These are phyloP conservation scores for Anisogramma anomala DNA, from an alignment of 2,329 filamentous ascomycete species.

Conservation along the genomic window DNA sequence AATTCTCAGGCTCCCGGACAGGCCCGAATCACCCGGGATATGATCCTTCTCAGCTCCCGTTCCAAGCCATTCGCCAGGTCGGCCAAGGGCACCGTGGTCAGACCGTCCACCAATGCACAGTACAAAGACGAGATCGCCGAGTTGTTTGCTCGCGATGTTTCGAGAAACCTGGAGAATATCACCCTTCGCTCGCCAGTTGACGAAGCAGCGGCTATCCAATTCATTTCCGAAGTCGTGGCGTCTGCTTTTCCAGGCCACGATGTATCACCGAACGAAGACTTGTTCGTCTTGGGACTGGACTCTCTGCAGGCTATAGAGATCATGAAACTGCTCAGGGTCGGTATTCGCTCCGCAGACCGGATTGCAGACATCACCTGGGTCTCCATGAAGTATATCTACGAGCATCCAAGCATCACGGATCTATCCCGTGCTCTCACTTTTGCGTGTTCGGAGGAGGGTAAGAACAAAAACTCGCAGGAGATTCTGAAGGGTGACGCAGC, in stretches of 20 bases:
- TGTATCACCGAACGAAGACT: constrained; percentile 8
- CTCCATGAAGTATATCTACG: constrained; percentile 12
- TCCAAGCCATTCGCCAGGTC: constrained; percentile 1
- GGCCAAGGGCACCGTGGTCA: constrained; percentile 9
- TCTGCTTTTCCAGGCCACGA: constrained; percentile 8
- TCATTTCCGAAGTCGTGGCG: constrained; percentile 7
- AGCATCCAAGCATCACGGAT: constrained; percentile 13
- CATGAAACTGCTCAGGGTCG: constrained; percentile 10
- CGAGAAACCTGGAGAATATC: constrained; percentile 1
- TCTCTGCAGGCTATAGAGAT: constrained; percentile 15
- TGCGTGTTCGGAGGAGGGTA: not conserved
- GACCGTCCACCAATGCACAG: not conserved
- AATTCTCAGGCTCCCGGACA: constrained; percentile 7
- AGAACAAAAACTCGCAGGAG: not conserved
- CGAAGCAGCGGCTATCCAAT: not conserved
- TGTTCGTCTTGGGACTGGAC: constrained; percentile 15
- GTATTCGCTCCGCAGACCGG: constrained; percentile 1
- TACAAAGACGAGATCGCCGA: constrained; percentile 1
- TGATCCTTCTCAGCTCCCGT: constrained; percentile 1
- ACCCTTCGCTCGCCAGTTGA: not conserved
- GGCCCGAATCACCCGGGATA: constrained; percentile 4
- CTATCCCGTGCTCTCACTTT: constrained; percentile 2
- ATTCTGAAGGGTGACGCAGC: not conserved
- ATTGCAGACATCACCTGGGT: constrained; percentile 2
- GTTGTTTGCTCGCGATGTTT: constrained; percentile 1